phyloP scores from a whole-genome alignment of 2,329 filamentous ascomycete genomes.

The Phialophora expanda region DNA sequence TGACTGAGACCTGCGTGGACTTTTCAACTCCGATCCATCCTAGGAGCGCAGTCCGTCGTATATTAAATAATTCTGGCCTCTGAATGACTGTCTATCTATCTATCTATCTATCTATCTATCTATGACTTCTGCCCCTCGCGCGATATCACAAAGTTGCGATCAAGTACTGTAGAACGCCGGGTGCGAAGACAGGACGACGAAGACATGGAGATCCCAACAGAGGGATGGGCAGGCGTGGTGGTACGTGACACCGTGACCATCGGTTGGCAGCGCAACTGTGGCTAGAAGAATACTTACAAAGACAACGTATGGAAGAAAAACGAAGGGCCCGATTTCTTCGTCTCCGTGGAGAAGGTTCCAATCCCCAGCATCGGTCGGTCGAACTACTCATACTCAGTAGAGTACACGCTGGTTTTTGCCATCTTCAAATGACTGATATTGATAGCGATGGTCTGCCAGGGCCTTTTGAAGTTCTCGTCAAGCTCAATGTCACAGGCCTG shows the following conservation, averaged over 20 bases:
- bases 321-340: constrained; percentile 38
- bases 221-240: constrained; percentile 35
- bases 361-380: constrained; percentile 36
- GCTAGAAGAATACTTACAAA: constrained; percentile 1
- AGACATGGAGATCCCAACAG: constrained; percentile 38
- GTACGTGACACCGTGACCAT: constrained; percentile 18
- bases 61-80: too few relatives aligned
- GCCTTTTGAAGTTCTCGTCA: constrained; percentile 61
- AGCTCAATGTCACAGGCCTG: constrained; percentile 63
- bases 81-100: too few relatives aligned
- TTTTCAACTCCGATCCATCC: constrained; percentile 4
- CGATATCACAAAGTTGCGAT: not conserved
- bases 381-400: too few relatives aligned
- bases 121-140: constrained; percentile 1
- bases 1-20: not conserved
- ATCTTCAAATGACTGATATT: not conserved
- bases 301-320: constrained; percentile 26
- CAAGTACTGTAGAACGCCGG: not conserved
- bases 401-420: not conserved
- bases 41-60: not conserved
- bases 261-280: not conserved
- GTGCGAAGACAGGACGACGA: constrained; percentile 54
- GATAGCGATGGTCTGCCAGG: constrained; percentile 46
- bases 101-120: too few relatives aligned
- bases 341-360: constrained; percentile 38